phyloP scores from a whole-genome alignment of 192 early-diverging fungal species.

The Linnemannia exigua region DNA sequence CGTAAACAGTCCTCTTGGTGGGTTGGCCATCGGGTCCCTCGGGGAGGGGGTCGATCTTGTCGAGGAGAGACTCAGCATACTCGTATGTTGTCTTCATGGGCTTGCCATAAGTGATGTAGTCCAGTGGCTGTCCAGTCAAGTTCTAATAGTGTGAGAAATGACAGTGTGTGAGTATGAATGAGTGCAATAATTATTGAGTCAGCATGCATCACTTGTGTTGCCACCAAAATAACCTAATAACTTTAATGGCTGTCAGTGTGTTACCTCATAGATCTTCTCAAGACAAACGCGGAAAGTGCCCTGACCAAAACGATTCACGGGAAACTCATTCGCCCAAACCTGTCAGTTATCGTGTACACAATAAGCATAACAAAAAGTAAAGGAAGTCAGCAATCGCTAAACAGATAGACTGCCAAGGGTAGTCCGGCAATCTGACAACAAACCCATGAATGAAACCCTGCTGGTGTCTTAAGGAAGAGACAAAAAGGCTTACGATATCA shows the following conservation, averaged over 20 bases:
- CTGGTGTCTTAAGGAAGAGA: no score
- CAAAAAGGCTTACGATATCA: constrained; percentile 59
- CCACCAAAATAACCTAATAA: background rate
- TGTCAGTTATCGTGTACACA: no score
- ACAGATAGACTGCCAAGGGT: no score
- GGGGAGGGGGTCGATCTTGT: constrained; percentile 37
- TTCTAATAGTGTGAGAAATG: constrained; percentile 15
- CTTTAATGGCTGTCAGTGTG: background rate
- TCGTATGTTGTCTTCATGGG: constrained; percentile 82
- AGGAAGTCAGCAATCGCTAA: no score
- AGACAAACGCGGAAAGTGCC: constrained; percentile 83
- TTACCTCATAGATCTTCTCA: constrained; percentile 74
- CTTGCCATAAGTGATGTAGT: constrained; percentile 86
- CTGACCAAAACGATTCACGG: constrained; percentile 84
- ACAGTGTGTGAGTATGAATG: background rate
- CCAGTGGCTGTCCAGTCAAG: constrained; percentile 63
- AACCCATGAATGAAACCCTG: no score
- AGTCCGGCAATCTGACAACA: no score
- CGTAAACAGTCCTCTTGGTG: constrained; percentile 47
- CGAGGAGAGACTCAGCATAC: constrained; percentile 72
- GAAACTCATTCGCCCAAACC: constrained; percentile 90
- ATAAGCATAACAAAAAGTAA: no score
- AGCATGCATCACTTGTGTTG: background rate
- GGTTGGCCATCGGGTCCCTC: constrained; percentile 11
- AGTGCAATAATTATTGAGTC: no score